Evolutionary conservation across 495 filamentous ascomycete genomes (phyloP).

Genomic region (Entonaema liquescens): DNA sequence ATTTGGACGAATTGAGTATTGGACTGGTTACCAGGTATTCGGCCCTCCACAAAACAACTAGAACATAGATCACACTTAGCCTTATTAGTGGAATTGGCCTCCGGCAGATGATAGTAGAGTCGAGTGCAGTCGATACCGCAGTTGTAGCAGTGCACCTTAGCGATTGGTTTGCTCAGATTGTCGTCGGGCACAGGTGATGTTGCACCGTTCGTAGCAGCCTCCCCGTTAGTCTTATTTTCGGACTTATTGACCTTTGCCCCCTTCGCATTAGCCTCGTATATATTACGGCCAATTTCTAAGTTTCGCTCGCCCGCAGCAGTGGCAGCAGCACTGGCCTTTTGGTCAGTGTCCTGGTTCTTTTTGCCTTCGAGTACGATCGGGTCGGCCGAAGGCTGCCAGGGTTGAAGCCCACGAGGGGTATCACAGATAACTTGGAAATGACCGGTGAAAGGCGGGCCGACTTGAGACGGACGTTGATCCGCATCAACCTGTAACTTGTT

Average conservation of each 20-base stretch:
- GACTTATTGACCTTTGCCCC: conserved; percentile 71
- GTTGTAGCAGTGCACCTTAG: conserved; percentile 78
- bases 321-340: conserved; percentile 67
- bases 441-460: conserved; percentile 95
- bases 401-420: conserved; percentile 91
- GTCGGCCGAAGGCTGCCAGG: conserved; percentile 88
- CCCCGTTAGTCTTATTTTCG: conserved; percentile 73
- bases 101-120: conserved; percentile 84
- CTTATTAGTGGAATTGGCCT: conserved; percentile 65
- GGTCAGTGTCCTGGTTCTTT: conserved; percentile 80
- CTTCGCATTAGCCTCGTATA: conserved; percentile 93
- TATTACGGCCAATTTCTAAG: conserved; percentile 89
- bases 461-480: conserved; percentile 91
- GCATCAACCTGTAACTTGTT: conserved; percentile 79
- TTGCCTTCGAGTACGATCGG: conserved; percentile 69
- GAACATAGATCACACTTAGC: conserved; percentile 87
- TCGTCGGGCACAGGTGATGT: conserved; percentile 56
- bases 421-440: conserved; percentile 96
- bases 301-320: conserved; percentile 82
- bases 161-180: conserved; percentile 64
- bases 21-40: conserved; percentile 77
- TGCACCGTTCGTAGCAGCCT: conserved; percentile 67
- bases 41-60: conserved; percentile 83
- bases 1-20: conserved; percentile 82
- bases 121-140: conserved; percentile 94